phyloP scores from a whole-genome alignment of 352 stramenopile species.

The Phytophthora sojae region DNA sequence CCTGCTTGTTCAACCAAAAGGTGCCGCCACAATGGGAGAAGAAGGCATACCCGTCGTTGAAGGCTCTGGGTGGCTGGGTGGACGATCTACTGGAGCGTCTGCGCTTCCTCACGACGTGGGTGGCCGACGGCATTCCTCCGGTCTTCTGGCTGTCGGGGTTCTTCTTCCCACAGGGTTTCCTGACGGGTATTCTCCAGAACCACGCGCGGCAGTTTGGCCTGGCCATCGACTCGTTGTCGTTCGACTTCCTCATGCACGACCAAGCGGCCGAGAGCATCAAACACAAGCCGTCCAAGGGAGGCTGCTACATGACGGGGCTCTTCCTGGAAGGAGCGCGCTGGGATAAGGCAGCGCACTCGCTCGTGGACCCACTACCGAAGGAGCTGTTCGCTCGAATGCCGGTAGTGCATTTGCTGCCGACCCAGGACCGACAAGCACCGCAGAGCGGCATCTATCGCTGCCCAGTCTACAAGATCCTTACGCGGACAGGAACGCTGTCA shows the following conservation, averaged over 20 bases:
- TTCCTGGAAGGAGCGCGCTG: conserved; percentile 94
- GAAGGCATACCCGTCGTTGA: conserved; percentile 92
- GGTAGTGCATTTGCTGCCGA: conserved; percentile 88
- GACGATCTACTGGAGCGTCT: conserved; percentile 87
- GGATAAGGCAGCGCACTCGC: conserved; percentile 74
- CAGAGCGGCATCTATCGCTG: conserved; percentile 92
- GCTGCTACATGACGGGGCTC: conserved; percentile 92
- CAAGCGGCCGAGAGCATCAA: conserved; percentile 64
- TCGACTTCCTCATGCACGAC: conserved; percentile 87
- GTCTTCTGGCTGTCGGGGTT: conserved; percentile 94
- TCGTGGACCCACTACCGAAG: conserved; percentile 91
- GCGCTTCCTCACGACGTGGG: conserved; percentile 76
- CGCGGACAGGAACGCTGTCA: conserved; percentile 92
- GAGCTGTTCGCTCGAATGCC: conserved; percentile 94
- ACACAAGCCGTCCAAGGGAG: conserved; percentile 65
- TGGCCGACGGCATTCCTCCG: conserved; percentile 73
- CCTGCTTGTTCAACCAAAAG: conserved; percentile 89
- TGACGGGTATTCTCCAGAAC: conserved; percentile 94
- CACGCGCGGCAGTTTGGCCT: conserved; percentile 89
- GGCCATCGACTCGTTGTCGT: conserved; percentile 93
- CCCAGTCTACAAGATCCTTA: conserved; percentile 96
- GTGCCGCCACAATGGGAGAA: conserved; percentile 89
- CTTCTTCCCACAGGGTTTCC: conserved; percentile 93
- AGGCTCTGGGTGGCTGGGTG: conserved; percentile 89
- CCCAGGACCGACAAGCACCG: conserved; percentile 78